Percentiles rank a stretch among this genome's conserved stretches.
Conservation (phyloP, 139 green algal genomes). For the Chlorella vulgaris region DNA sequence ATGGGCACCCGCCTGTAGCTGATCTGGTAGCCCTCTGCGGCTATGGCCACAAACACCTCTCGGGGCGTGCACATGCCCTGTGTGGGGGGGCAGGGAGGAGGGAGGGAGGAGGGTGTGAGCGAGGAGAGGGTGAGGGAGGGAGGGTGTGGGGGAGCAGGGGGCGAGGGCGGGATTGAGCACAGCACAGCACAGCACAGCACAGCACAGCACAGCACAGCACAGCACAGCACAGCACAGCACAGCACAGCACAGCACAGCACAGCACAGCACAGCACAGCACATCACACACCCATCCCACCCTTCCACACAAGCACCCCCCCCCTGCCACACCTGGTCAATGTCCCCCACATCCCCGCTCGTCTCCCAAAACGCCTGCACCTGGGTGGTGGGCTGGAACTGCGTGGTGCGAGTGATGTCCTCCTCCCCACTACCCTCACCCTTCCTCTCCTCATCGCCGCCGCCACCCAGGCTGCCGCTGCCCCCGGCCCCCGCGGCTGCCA, state of each 20-base stretch:
- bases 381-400: constrained; percentile 42
- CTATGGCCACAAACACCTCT: constrained; percentile 66
- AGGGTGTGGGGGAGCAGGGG: no score
- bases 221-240: no score
- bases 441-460: background rate
- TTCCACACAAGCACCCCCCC: background rate
- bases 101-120: background rate
- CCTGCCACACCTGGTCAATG: constrained; percentile 37
- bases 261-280: background rate
- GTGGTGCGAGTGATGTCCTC: constrained; percentile 61
- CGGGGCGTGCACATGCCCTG: constrained; percentile 46
- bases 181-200: no score
- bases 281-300: background rate
- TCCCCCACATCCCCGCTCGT: constrained; percentile 43
- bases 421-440: background rate
- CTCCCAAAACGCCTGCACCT: constrained; percentile 59
- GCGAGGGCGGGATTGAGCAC: no score
- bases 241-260: no score
- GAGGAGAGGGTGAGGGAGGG: background rate
- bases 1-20: constrained; percentile 82
- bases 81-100: no score
- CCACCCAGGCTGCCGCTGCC: background rate
- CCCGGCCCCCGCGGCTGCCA: background rate
- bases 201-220: no score
- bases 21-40: constrained; percentile 67